Evolutionary conservation across 2,329 filamentous ascomycete genomes (phyloP).

Genomic region (Bipolaris bicolor): DNA sequence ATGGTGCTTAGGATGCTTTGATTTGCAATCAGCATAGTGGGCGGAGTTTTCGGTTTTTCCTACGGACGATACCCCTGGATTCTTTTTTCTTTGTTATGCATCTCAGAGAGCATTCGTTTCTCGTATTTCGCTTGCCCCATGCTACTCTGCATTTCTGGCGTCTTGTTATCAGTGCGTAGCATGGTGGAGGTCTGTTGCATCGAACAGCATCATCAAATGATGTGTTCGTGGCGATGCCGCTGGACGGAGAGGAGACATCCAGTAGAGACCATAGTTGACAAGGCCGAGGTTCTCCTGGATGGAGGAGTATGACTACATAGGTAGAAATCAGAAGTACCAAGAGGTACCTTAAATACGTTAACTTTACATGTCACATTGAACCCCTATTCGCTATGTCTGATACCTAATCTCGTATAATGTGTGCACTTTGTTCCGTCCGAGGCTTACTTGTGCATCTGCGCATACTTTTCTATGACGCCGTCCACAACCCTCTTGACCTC

Average conservation of each 20-base stretch:
- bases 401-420: not conserved
- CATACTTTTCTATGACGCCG: conserved; percentile 45
- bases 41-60: conserved; percentile 25
- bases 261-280: not conserved
- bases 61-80: conserved; percentile 36
- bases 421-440: not conserved
- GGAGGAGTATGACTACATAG: not conserved
- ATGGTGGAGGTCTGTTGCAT: not conserved
- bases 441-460: conserved; percentile 25
- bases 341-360: not conserved
- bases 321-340: conserved; percentile 1
- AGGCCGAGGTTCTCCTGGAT: not conserved
- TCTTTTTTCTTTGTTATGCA: conserved; percentile 15
- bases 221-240: not conserved
- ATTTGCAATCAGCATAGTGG: conserved; percentile 11
- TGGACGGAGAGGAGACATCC: not conserved
- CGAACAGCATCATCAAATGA: not conserved
- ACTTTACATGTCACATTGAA: not conserved
- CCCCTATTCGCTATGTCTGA: not conserved
- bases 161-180: conserved; percentile 4
- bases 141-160: not conserved
- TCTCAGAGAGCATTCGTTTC: conserved; percentile 11
- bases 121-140: not conserved
- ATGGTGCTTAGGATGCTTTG: conserved; percentile 23
- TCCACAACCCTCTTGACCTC: conserved; percentile 65